Base-by-base conservation (phyloP, 2,329 filamentous ascomycete genomes). In the Grosmannia clavigera region DNA sequence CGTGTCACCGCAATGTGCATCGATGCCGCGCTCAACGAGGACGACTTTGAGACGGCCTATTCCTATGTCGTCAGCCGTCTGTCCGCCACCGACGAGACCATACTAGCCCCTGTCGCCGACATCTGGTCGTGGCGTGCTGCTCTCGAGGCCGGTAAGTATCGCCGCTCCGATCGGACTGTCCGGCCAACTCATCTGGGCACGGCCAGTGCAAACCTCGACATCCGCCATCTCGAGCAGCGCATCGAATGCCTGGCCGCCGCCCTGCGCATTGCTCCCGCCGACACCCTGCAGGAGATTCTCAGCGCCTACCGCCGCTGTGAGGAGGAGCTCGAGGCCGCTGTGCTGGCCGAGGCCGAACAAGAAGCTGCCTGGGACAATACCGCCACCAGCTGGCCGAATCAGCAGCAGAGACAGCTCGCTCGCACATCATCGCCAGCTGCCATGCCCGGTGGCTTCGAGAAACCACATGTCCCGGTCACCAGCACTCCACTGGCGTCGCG, bases 21-120 rank as follows among this genome's bases (percentile, higher is more conserved):
- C 50, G 85, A 90, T 68, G 84, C 87, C 16, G 87, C 89, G 14
- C 77, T 94, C 1, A 77, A 78, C 11, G 88, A 92, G 68, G 85
- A 91, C 64, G 90, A 84, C 68, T 94, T 94, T 63, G 90, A 95
- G 69, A 94, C 89, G 0, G 89, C 89, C 12, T 94, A 92, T 70
- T 92, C 88, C 0, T 92, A 89, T 68, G 85, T 92, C 1, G 81
- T 90, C 55, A 90, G 84, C 67, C 82, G 86, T 27, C 76, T 94
- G 0, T 76, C 78, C 9, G 69, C 72, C 10, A 67, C 72, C 33
- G 62, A 55, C 59, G 43, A 46, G 16, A 10, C 43, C 16, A n/a
- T 12, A 3, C 43, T 19, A 5, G 43, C 43, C 43, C 19, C 43
- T 5, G 58, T 51, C 9, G 14, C 22, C 9, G 86, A 90, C 65